phyloP scores from a whole-genome alignment of 805 yeast genomes.

The Ascoidea rubescens region DNA sequence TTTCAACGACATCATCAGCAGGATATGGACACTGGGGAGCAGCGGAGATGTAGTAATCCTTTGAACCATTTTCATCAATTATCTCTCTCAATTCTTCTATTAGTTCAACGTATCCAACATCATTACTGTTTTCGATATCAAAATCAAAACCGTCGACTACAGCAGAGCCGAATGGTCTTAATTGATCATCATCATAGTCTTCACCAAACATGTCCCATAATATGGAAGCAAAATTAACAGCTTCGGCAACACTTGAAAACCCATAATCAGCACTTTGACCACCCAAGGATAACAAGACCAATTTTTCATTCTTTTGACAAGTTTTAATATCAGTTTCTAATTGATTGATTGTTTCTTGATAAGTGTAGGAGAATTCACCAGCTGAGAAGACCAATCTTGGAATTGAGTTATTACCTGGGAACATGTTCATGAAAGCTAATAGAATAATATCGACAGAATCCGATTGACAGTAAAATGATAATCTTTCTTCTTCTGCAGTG shows the following conservation, averaged over 20 bases:
- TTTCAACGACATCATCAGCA: slow-evolving; percentile 30
- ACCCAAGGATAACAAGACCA: slow-evolving; percentile 56
- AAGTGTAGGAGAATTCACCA: slow-evolving; percentile 32
- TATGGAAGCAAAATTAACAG: slow-evolving; percentile 30
- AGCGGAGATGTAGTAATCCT: slow-evolving; percentile 42
- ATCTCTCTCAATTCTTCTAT: slow-evolving; percentile 16
- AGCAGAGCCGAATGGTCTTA: slow-evolving; percentile 36
- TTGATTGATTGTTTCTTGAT: slow-evolving; percentile 28
- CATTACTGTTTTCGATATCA: slow-evolving; percentile 42
- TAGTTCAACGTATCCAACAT: slow-evolving; percentile 37
- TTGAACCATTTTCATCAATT: slow-evolving; percentile 21
- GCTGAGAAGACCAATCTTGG: slow-evolving; percentile 21
- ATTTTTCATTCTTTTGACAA: slow-evolving; percentile 72
- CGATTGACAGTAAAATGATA: slow-evolving; percentile 48
- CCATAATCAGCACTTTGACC: slow-evolving; percentile 24
- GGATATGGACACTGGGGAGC: slow-evolving; percentile 62
- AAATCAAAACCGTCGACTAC: slow-evolving; percentile 62
- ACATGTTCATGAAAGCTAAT: slow-evolving; percentile 53
- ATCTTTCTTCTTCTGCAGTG: slow-evolving; percentile 19
- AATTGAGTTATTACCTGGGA: slow-evolving; percentile 31
- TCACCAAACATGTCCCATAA: slow-evolving; percentile 51
- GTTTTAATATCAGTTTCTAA: slow-evolving; percentile 58
- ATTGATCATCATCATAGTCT: slow-evolving; percentile 2
- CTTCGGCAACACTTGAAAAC: slow-evolving; percentile 19
- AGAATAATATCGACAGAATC: slow-evolving; percentile 60